phyloP scores from a whole-genome alignment of 495 filamentous ascomycete genomes.

The Lentithecium fluviatile region DNA sequence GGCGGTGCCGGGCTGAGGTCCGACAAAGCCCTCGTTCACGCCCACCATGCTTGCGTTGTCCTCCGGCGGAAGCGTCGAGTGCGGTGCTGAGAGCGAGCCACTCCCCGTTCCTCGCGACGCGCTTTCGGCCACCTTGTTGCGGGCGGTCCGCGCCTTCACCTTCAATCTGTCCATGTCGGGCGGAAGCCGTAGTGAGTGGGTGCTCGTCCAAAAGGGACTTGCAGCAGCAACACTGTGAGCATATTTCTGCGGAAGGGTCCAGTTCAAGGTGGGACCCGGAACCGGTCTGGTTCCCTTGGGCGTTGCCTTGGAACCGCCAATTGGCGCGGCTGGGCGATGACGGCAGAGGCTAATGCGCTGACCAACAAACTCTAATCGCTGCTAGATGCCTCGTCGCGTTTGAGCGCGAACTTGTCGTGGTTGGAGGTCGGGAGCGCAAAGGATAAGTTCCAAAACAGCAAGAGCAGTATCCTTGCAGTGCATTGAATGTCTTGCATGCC shows the following conservation, averaged over 20 bases:
- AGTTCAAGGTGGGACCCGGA: too few relatives aligned
- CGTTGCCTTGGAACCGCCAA: background rate
- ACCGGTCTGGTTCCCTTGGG: background rate
- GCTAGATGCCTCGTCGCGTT: background rate
- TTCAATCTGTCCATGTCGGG: constrained; percentile 26
- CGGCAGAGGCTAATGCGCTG: background rate
- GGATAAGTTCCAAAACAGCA: too few relatives aligned
- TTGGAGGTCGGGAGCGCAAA: too few relatives aligned
- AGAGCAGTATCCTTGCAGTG: too few relatives aligned
- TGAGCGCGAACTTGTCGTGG: too few relatives aligned
- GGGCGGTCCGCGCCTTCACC: constrained; percentile 19
- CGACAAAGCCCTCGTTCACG: constrained; percentile 29
- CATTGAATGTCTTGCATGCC: too few relatives aligned
- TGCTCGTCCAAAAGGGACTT: background rate
- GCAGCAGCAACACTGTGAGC: background rate
- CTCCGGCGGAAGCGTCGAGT: constrained; percentile 19
- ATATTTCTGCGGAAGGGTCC: background rate
- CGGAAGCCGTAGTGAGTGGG: background rate
- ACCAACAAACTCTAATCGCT: background rate
- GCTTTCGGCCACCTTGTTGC: constrained; percentile 17
- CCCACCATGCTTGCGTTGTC: constrained; percentile 25
- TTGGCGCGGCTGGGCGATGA: constrained; percentile 1
- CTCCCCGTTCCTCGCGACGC: constrained; percentile 14
- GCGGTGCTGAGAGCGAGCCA: constrained; percentile 18
- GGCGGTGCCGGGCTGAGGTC: constrained; percentile 22